These are phyloP conservation scores for Oxytropis ochrocephala DNA, from an alignment of 306 rosid genomes.

Conservation along the genomic window DNA sequence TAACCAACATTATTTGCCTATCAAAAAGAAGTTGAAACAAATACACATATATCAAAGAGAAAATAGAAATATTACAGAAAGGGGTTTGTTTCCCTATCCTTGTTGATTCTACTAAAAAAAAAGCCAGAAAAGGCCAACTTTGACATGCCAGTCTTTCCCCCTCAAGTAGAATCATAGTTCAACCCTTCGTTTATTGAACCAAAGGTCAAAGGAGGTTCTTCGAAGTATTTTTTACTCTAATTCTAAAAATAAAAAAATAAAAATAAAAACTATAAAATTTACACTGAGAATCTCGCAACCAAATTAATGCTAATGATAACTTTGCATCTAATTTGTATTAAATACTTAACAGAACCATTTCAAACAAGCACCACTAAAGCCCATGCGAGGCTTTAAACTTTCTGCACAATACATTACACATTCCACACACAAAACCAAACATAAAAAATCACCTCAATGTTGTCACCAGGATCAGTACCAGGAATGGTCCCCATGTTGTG, in stretches of 20 bases:
- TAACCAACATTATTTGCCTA: no score
- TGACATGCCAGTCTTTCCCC: not conserved
- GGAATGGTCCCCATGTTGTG: constrained; percentile 97
- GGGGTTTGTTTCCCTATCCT: not conserved
- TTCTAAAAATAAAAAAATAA: no score
- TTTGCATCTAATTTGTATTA: not conserved
- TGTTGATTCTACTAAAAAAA: constrained; percentile 12
- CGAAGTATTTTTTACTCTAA: not conserved
- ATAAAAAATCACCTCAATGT: constrained; percentile 54
- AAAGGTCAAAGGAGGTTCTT: not conserved
- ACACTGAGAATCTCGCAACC: not conserved
- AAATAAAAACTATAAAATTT: not conserved
- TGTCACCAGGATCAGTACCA: constrained; percentile 72
- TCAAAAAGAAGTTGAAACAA: not conserved
- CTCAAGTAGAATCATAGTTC: constrained; percentile 5
- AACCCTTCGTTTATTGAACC: not conserved
- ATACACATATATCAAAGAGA: not conserved
- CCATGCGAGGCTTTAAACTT: not conserved
- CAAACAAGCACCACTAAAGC: not conserved
- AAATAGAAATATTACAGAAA: not conserved
- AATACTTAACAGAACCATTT: not conserved
- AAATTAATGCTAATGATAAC: not conserved
- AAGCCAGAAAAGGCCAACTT: not conserved
- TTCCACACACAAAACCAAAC: not conserved
- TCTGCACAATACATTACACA: not conserved